Conservation (phyloP, 495 filamentous ascomycete genomes). For the Neurospora africana region DNA sequence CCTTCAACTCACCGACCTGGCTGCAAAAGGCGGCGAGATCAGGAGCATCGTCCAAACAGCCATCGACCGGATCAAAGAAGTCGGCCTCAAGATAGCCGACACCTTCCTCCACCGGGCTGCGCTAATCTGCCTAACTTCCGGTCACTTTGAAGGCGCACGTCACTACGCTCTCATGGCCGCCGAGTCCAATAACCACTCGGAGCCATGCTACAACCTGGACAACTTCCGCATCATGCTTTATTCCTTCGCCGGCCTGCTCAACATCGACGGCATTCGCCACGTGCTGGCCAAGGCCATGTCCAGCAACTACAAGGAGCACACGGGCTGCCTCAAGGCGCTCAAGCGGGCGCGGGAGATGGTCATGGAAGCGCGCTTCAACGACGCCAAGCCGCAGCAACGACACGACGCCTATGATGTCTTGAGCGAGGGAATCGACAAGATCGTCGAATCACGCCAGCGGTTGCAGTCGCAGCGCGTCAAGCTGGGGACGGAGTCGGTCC, state of each 20-base stretch:
- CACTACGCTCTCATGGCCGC: slow-evolving; percentile 24
- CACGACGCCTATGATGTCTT: slow-evolving; percentile 2
- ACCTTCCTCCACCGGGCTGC: slow-evolving; percentile 30
- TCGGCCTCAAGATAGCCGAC: slow-evolving; percentile 16
- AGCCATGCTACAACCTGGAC: slow-evolving; percentile 23
- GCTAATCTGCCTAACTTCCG: slow-evolving; percentile 17
- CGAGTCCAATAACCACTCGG: slow-evolving; percentile 9
- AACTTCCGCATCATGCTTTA: slow-evolving; percentile 31
- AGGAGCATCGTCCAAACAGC: background rate
- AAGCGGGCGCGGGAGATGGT: slow-evolving; percentile 21
- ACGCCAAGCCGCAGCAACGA: background rate
- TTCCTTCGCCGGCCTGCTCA: slow-evolving; percentile 26
- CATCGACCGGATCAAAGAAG: slow-evolving; percentile 7
- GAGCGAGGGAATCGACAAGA: slow-evolving; percentile 4
- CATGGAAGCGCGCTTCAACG: background rate
- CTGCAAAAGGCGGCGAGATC: background rate
- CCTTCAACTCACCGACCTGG: slow-evolving; percentile 11
- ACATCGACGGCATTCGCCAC: slow-evolving; percentile 22
- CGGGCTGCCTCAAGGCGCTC: slow-evolving; percentile 16
- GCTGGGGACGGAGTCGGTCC: slow-evolving; percentile 10
- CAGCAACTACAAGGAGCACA: slow-evolving; percentile 22
- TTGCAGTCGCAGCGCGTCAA: slow-evolving; percentile 9
- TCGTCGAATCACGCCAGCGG: slow-evolving; percentile 2
- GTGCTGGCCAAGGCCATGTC: slow-evolving; percentile 18
- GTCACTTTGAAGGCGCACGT: slow-evolving; percentile 24